Evolutionary conservation across 345 rosid genomes (phyloP), one percentile per base, ranked within the genome.

Genomic region (Brassica nigra): DNA sequence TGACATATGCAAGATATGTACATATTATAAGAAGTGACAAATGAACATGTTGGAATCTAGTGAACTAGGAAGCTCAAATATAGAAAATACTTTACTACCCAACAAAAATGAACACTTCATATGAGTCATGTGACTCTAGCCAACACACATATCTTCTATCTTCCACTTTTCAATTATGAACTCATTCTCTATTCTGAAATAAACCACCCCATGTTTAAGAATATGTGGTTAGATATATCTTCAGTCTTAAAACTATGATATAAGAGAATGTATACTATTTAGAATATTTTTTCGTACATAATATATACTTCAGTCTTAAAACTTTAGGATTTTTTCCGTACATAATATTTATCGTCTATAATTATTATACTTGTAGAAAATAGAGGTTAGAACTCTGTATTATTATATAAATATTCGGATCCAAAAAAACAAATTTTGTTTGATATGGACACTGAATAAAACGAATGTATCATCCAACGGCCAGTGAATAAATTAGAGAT

Each of bases 71-170:
- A 73, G 69, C 55, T 73, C 83, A 52, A 66, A 63, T 54, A 54
- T 36, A 71, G 1, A 47, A 49, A 69, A 14, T 62, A 34, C 82
- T 34, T 27, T 33, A 79, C 76, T 33, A 80, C 8, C 75, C 75
- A 62, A 80, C 83, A 80, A 80, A 80, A 80, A 6, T 63, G 72
- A 3, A 75, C 83, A 75, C 42, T 70, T 80, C 83, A 80, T 75
- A 80, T 75, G 83, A 80, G 75, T 74, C 59, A 80, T 75, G 83
- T 75, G 83, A 80, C 78, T 74, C 59, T 16, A 49, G 70, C 78
- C 78, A 80, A 34, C 16, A 69, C 79, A 75, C 73, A 75, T 75
- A 75, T 62, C 47, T 55, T 75, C 66, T 55, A 69, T 75, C 39
- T 4, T 75, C 62, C 65, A 47, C 80, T 71, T 85, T 61, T 23